These are phyloP conservation scores for Hondaea fermentalgiana DNA, from an alignment of 108 stramenopile species.

Conservation along the genomic window DNA sequence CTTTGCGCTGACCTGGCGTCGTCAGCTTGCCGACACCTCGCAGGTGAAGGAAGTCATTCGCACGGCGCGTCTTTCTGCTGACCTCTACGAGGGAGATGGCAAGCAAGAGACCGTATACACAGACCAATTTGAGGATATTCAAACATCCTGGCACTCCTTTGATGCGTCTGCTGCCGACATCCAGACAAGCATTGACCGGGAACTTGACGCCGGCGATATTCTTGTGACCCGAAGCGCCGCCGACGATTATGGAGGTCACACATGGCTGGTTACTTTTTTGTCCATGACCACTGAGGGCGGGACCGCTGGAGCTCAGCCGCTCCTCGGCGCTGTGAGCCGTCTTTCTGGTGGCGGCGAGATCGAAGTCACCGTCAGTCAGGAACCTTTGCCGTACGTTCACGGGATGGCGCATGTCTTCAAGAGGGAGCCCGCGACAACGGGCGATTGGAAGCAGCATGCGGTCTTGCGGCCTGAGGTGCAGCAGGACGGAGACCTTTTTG, in stretches of 20 bases:
- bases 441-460: neutral
- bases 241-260: neutral
- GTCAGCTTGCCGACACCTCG: neutral
- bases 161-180: neutral
- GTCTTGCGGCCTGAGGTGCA: neutral
- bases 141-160: neutral
- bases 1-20: conserved; percentile 6
- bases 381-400: neutral
- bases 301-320: neutral
- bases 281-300: neutral
- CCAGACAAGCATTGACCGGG: neutral
- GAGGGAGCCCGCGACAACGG: neutral
- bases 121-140: neutral
- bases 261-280: neutral
- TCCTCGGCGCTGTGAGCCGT: neutral
- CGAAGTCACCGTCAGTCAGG: neutral
- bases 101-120: neutral
- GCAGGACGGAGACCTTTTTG: neutral
- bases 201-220: neutral
- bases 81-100: neutral
- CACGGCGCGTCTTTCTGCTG: neutral
- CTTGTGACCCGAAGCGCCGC: neutral
- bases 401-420: neutral
- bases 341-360: conserved; percentile 4
- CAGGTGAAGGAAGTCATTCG: neutral